Conservation (phyloP, 2,329 filamentous ascomycete genomes). For the Verticillium isaacii region DNA sequence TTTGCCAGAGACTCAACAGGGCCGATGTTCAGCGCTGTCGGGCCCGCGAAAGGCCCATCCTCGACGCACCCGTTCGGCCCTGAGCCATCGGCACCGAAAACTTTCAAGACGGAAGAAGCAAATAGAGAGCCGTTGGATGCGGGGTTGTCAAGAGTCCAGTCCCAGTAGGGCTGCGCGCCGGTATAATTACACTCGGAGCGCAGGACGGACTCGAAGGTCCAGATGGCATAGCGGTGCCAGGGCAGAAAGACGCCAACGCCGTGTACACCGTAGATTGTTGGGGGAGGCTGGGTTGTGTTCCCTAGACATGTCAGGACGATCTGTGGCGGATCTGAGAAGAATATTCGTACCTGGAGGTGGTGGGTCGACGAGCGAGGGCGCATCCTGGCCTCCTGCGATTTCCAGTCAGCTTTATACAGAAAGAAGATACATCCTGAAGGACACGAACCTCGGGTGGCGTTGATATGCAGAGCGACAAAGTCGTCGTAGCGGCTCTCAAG, state of each 20-base stretch:
- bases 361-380: background rate
- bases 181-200: conserved; percentile 17
- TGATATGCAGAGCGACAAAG: conserved; percentile 2
- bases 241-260: conserved; percentile 14
- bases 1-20: background rate
- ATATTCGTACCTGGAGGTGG: background rate
- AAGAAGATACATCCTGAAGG: background rate
- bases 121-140: background rate
- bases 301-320: too few relatives aligned
- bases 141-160: conserved; percentile 8
- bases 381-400: background rate
- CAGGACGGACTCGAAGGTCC: conserved; percentile 14
- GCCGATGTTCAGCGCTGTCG: background rate
- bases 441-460: background rate
- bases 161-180: conserved; percentile 15
- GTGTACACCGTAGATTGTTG: background rate
- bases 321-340: too few relatives aligned
- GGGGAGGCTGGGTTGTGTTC: background rate
- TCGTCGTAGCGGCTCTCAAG: conserved; percentile 3
- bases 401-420: background rate
- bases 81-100: background rate
- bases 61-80: background rate
- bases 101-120: background rate
- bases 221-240: conserved; percentile 17
- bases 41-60: background rate